Percentiles rank a stretch among this genome's conserved stretches.
Conservation (phyloP, 148 eudicot genomes). For the Euryodendron excelsum region DNA sequence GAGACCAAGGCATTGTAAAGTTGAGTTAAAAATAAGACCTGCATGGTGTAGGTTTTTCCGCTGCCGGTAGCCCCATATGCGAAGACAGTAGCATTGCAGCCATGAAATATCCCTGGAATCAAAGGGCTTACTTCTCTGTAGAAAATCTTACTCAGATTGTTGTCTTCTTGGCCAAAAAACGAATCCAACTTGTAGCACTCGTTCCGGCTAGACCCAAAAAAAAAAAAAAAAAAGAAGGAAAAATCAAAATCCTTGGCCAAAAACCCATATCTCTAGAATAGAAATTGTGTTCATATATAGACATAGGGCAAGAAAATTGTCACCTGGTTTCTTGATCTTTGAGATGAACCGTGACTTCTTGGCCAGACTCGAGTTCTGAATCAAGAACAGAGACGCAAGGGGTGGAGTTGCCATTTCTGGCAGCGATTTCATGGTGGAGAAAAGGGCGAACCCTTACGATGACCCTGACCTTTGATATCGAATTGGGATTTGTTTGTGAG, state of each 20-base stretch:
- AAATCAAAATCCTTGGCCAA: not conserved
- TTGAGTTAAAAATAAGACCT: conserved; percentile 42
- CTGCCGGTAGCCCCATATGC: conserved; percentile 98
- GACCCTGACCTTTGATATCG: conserved; percentile 65
- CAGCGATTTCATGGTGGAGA: conserved; percentile 47
- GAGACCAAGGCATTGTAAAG: not conserved
- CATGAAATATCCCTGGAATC: conserved; percentile 59
- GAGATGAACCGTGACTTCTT: conserved; percentile 67
- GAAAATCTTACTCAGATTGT: conserved; percentile 55
- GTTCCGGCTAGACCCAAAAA: conserved; percentile 54
- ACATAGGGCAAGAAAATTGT: not conserved
- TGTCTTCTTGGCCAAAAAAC: conserved; percentile 60
- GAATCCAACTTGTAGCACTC: conserved; percentile 81
- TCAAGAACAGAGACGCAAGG: conserved; percentile 52
- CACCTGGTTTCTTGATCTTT: conserved; percentile 75
- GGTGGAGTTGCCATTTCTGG: conserved; percentile 23
- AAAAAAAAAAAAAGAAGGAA: not conserved
- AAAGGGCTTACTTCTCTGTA: conserved; percentile 75
- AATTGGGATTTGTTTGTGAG: conserved; percentile 3
- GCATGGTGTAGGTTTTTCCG: conserved; percentile 95
- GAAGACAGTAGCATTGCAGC: conserved; percentile 81
- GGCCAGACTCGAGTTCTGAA: conserved; percentile 16
- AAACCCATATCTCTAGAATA: not conserved
- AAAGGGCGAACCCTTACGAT: conserved; percentile 74
- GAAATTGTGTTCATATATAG: not conserved